Base-by-base conservation (phyloP, 305 asterid species). In the Fraxinus sp. region DNA sequence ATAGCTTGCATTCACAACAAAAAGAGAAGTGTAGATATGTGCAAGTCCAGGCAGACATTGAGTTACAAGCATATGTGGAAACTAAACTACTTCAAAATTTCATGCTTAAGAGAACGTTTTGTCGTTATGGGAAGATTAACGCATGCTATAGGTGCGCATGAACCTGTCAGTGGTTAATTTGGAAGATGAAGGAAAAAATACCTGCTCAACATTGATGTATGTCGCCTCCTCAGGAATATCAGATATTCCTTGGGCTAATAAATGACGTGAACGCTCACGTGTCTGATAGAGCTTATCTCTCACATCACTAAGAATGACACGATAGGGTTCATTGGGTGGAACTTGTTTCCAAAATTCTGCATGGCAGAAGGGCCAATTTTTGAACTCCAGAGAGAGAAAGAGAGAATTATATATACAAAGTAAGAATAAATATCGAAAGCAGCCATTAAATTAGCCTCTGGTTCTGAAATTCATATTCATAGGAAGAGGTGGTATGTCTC, bases 291-390 rank as follows among this genome's bases (percentile, higher is more conserved):
- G 76, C 86, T 90, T 90, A 80, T 90, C 92, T 80, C 93, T 87
- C 74, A 90, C 90, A n/a, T 90, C 93, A 7, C 90, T 90, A 80
- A 90, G 93, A 71, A 90, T 52, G n/a, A 90, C 93, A 80, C 92
- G 93, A 77, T 90, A 90, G 39, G 93, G 93, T 59, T 90, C 93
- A 43, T 43, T 90, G 35, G 90, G 88, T 3, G 93, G 91, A 35
- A 90, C 86, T 46, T 83, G 85, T 79, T 90, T 90, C 92, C 92
- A 90, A 41, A 90, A 90, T 84, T 90, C 92, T 90, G 90, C 80
- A 83, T 20, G 36, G 18, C 77, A 70, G 55, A 71, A 71, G 22
- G 43, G 37, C 16, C 20, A 30, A 66, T 24, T 24, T 24, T 68
- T 68, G 6, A 71, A 30, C 75, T 70, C 1, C 9, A 28, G 75